Conservation (phyloP, 805 yeast species). For the Metschnikowia corniflorae region DNA sequence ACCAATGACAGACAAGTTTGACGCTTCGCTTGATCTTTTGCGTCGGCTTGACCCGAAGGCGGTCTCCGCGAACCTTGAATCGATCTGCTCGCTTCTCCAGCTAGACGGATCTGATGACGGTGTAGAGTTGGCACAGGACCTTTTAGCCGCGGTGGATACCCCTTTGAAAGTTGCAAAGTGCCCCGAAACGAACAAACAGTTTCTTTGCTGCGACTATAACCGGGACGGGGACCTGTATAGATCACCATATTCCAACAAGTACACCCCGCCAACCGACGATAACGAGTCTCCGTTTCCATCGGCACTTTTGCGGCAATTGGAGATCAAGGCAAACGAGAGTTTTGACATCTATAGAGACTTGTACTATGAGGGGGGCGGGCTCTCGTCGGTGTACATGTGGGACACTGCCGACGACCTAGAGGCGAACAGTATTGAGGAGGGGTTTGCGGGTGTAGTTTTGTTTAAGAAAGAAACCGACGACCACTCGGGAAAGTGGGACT, state of each 20-base stretch:
- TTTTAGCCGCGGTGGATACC: slow-evolving; percentile 80
- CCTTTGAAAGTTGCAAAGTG: slow-evolving; percentile 63
- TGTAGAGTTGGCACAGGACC: slow-evolving; percentile 74
- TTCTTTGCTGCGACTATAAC: slow-evolving; percentile 87
- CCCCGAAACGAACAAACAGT: slow-evolving; percentile 56
- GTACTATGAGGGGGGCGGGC: slow-evolving; percentile 88
- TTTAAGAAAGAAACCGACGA: slow-evolving; percentile 66
- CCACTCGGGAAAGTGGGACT: slow-evolving; percentile 73
- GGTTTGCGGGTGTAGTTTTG: slow-evolving; percentile 89
- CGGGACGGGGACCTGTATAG: slow-evolving; percentile 91
- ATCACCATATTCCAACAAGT: slow-evolving; percentile 86
- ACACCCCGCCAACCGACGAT: slow-evolving; percentile 47
- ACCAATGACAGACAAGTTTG: slow-evolving; percentile 46
- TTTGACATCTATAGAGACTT: slow-evolving; percentile 90
- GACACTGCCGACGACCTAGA: slow-evolving; percentile 62
- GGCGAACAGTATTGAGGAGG: slow-evolving; percentile 36
- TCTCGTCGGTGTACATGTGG: slow-evolving; percentile 89
- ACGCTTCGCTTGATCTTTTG: slow-evolving; percentile 74
- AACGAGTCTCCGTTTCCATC: slow-evolving; percentile 68
- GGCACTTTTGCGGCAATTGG: slow-evolving; percentile 63
- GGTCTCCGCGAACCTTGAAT: slow-evolving; percentile 41
- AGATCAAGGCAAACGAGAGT: slow-evolving; percentile 79
- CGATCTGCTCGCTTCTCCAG: slow-evolving; percentile 46
- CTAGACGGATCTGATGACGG: slow-evolving; percentile 21
- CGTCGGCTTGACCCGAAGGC: slow-evolving; percentile 72